A percentile compares a stretch with the other conserved stretches of the same genome.
Conservation (phyloP, 345 rosid genomes). For the Lepidium sativum region DNA sequence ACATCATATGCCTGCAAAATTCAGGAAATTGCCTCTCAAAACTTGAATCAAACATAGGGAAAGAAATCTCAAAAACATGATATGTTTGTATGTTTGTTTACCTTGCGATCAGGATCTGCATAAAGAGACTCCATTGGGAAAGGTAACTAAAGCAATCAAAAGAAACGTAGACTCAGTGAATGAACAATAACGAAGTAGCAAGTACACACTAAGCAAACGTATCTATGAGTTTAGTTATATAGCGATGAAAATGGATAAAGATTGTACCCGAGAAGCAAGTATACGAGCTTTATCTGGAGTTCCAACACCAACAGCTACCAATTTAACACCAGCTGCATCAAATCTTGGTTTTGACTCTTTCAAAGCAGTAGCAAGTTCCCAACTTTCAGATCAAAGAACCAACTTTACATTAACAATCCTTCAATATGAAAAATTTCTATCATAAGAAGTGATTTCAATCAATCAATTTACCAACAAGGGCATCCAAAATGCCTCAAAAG, state of each 20-base stretch:
- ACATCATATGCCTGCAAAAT: slow-evolving; percentile 63
- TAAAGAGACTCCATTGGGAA: slow-evolving; percentile 81
- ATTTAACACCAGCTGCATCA: slow-evolving; percentile 72
- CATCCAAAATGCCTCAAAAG: slow-evolving; percentile 92
- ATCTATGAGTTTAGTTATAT: not conserved
- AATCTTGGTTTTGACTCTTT: slow-evolving; percentile 61
- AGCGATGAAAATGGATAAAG: not conserved
- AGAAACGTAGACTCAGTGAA: not conserved
- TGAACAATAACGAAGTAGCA: too few relatives aligned
- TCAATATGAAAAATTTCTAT: not conserved
- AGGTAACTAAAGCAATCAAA: slow-evolving; percentile 45
- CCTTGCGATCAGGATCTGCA: slow-evolving; percentile 90
- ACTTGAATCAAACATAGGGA: not conserved
- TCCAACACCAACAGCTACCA: slow-evolving; percentile 84
- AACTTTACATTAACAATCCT: not conserved
- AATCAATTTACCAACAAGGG: slow-evolving; percentile 54
- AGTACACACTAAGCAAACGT: too few relatives aligned
- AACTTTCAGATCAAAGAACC: slow-evolving; percentile 28
- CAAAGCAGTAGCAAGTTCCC: slow-evolving; percentile 73
- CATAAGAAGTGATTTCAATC: not conserved
- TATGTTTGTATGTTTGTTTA: slow-evolving; percentile 1
- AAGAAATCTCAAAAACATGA: not conserved
- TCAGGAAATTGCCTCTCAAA: not conserved
- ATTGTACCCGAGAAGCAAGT: slow-evolving; percentile 51
- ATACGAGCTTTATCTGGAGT: slow-evolving; percentile 67